These are phyloP conservation scores for Leucocoprinus leucothites DNA, from an alignment of 768 basidiomycete species.

Conservation along the genomic window DNA sequence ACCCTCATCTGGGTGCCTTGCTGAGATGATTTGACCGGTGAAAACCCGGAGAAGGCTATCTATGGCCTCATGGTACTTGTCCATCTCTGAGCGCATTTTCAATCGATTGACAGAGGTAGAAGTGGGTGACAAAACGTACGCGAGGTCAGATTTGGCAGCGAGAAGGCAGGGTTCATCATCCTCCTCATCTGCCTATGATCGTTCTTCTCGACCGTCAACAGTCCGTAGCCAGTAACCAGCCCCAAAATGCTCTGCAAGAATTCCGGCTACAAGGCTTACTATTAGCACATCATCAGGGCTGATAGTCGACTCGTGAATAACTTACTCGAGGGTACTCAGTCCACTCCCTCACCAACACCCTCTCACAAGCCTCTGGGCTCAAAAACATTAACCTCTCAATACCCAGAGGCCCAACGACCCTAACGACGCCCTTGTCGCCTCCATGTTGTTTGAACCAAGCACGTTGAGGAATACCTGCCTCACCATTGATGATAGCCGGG, in stretches of 20 bases:
- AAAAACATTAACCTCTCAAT: constrained; percentile 38
- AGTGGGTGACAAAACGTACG: constrained; percentile 7
- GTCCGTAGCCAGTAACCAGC: constrained; percentile 35
- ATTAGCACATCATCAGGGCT: no score
- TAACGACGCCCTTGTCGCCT: constrained; percentile 24
- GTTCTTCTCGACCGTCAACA: constrained; percentile 39
- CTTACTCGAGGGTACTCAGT: constrained; percentile 37
- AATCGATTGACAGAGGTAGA: background rate
- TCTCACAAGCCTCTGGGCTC: constrained; percentile 36
- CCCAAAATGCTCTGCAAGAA: constrained; percentile 34
- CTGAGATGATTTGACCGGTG: constrained; percentile 25
- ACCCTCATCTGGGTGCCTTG: constrained; percentile 17
- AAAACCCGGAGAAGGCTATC: constrained; percentile 36
- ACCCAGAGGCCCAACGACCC: constrained; percentile 39
- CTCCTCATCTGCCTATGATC: constrained; percentile 42
- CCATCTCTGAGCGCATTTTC: constrained; percentile 31
- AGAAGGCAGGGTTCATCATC: constrained; percentile 44
- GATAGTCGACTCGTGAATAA: no score
- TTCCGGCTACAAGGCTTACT: background rate
- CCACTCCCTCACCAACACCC: constrained; percentile 36
- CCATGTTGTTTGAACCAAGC: constrained; percentile 41
- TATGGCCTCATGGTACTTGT: constrained; percentile 47
- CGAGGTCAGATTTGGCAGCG: constrained; percentile 26
- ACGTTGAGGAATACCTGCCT: constrained; percentile 38
- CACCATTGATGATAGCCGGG: constrained; percentile 31